phyloP scores from a whole-genome alignment of 73 alveolate genomes.

The Tetrahymena thermophila region DNA sequence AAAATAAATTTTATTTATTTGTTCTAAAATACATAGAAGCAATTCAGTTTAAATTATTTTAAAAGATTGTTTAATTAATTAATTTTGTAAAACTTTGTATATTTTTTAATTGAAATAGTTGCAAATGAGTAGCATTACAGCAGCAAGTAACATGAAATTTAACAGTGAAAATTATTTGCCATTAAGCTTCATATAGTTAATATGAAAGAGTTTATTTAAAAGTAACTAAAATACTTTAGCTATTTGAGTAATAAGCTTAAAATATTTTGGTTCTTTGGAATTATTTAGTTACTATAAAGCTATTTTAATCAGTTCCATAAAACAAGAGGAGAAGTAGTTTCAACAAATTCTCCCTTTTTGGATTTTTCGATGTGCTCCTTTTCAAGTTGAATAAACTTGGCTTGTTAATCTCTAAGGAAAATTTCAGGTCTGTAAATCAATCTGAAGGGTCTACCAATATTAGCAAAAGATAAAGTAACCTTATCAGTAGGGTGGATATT shows the following conservation, averaged over 20 bases:
- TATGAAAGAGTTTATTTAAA: background rate
- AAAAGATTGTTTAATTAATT: no score
- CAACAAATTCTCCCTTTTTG: background rate
- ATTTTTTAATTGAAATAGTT: background rate
- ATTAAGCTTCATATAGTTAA: background rate
- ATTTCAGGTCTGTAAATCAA: background rate
- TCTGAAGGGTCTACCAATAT: background rate
- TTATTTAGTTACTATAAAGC: background rate
- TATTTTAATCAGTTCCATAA: background rate
- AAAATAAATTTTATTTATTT: no score
- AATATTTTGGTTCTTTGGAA: background rate
- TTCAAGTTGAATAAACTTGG: background rate
- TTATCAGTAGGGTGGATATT: background rate
- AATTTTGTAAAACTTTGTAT: background rate
- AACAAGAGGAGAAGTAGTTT: background rate
- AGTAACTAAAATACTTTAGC: no score
- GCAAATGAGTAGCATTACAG: background rate
- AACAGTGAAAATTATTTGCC: background rate
- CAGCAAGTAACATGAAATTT: background rate
- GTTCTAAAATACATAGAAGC: no score
- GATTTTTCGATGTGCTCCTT: background rate
- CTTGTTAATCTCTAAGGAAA: background rate
- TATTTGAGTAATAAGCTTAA: background rate
- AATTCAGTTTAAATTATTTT: no score
- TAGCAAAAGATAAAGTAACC: background rate